phyloP scores from a whole-genome alignment of 768 basidiomycete species.

The Lentinula sp. region DNA sequence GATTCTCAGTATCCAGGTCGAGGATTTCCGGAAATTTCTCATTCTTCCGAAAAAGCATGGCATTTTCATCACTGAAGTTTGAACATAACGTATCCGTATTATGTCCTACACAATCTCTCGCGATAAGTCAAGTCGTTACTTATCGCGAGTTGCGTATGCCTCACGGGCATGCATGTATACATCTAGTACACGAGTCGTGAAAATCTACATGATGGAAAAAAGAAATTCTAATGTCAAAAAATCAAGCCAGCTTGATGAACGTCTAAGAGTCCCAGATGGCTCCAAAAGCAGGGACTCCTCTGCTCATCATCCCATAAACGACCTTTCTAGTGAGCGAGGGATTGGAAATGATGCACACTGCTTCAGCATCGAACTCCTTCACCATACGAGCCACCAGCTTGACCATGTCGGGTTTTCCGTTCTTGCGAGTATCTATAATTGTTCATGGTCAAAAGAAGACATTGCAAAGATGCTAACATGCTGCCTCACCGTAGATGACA shows the following conservation, averaged over 20 bases:
- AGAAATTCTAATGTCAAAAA: background rate
- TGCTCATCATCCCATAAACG: slow-evolving; percentile 33
- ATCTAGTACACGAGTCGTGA: background rate
- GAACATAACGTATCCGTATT: too few relatives aligned
- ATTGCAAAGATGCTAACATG: background rate
- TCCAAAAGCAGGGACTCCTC: slow-evolving; percentile 34
- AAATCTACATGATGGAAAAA: background rate
- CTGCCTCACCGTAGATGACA: slow-evolving; percentile 28
- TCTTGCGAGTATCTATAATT: slow-evolving; percentile 22
- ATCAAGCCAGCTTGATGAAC: background rate
- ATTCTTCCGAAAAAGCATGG: too few relatives aligned
- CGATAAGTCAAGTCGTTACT: too few relatives aligned
- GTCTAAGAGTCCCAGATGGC: slow-evolving; percentile 34
- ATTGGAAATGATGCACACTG: slow-evolving; percentile 36
- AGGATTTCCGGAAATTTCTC: too few relatives aligned
- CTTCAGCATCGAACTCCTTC: slow-evolving; percentile 30
- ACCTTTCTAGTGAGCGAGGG: slow-evolving; percentile 32
- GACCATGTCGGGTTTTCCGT: slow-evolving; percentile 29
- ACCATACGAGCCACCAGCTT: slow-evolving; percentile 30
- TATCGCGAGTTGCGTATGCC: background rate
- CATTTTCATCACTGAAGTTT: too few relatives aligned
- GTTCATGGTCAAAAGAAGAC: background rate
- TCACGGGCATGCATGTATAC: background rate
- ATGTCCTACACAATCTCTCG: too few relatives aligned
- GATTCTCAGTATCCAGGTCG: too few relatives aligned